Conservation (phyloP, 2,329 filamentous ascomycete species). For the Phyllosticta ampelicida region DNA sequence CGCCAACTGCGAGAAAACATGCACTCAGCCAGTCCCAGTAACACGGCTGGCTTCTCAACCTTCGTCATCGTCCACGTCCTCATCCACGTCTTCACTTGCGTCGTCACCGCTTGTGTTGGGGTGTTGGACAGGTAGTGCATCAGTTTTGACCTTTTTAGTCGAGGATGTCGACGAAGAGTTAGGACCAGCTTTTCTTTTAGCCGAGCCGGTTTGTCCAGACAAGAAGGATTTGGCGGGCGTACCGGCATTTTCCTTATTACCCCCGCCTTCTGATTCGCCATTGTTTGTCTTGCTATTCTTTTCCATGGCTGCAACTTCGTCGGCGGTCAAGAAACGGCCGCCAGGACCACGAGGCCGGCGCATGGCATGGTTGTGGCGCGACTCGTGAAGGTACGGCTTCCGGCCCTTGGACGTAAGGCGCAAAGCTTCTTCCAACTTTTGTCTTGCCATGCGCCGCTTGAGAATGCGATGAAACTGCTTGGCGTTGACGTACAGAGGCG, state of each 20-base stretch:
- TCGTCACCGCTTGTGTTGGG: slow-evolving; percentile 40
- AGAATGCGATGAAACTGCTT: slow-evolving; percentile 98
- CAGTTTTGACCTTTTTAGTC: slow-evolving; percentile 41
- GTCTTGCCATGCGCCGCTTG: slow-evolving; percentile 84
- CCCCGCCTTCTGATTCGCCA: slow-evolving; percentile 21
- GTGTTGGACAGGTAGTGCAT: slow-evolving; percentile 21
- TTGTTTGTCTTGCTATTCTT: slow-evolving; percentile 40
- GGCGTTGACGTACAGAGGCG: slow-evolving; percentile 92
- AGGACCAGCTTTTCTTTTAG: slow-evolving; percentile 11
- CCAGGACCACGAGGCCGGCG: slow-evolving; percentile 85
- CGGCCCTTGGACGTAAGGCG: slow-evolving; percentile 88
- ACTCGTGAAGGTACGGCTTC: slow-evolving; percentile 96
- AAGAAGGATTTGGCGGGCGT: slow-evolving; percentile 11
- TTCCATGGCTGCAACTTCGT: slow-evolving; percentile 88
- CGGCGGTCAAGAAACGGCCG: slow-evolving; percentile 89
- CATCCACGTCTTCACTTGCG: slow-evolving; percentile 39
- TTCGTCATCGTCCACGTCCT: slow-evolving; percentile 9
- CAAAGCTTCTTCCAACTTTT: slow-evolving; percentile 86
- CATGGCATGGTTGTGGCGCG: slow-evolving; percentile 97
- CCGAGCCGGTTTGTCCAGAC: slow-evolving; percentile 7
- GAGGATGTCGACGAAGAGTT: slow-evolving; percentile 15
- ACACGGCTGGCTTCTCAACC: slow-evolving; percentile 1
- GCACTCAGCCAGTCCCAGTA: neutral
- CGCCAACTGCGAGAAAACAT: neutral
- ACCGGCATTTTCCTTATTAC: slow-evolving; percentile 30